Base-by-base conservation (phyloP, 73 alveolate genomes). In the Loxodes magnus region DNA sequence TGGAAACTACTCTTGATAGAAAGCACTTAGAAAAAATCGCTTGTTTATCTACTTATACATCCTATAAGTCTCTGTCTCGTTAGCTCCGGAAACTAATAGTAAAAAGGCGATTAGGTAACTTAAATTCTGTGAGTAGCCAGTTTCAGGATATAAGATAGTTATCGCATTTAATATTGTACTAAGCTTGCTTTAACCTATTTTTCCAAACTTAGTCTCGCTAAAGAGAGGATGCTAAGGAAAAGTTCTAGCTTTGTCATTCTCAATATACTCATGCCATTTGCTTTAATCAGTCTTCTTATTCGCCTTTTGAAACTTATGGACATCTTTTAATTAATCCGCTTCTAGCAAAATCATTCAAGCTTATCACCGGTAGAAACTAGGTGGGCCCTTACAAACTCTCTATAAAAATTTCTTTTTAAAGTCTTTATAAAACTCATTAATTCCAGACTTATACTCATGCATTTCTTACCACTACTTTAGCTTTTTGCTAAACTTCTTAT, bases 51-150 rank as follows among this genome's bases (percentile, higher is more conserved):
- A 27, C 6, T 36, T 39, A 41, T 67, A 67, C 15, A 58, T 53
- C 77, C 74, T 67, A 48, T 67, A 67, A 0, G 79, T 74, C 36
- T 75, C 89, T 50, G 38, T 57, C 34, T 75, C 89, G 33, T 64
- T 56, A 1, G 83, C 79, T n/a, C 71, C 81, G 35, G 57, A 48
- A n/a, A 75, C 69, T n/a, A 75, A 41, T 27, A 75, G 63, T 14
- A 75, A 21, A 38, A 75, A 75, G 17, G 70, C 89, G 37, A 59
- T 74, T 6, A 75, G 41, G 36, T 56, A 75, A 36, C 68, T 75
- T 60, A 68, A 59, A 30, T 75, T 48, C 36, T 75, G 67, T 26
- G 79, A 69, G 42, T 75, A 75, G 4, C 89, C 79, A 19, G 68
- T 78, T 23, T 67, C 15, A 2, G 51, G 59, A 24, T 46, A 19